These are phyloP conservation scores for Allomyces arbusculus DNA, from an alignment of 192 early-diverging fungal species.

Conservation along the genomic window DNA sequence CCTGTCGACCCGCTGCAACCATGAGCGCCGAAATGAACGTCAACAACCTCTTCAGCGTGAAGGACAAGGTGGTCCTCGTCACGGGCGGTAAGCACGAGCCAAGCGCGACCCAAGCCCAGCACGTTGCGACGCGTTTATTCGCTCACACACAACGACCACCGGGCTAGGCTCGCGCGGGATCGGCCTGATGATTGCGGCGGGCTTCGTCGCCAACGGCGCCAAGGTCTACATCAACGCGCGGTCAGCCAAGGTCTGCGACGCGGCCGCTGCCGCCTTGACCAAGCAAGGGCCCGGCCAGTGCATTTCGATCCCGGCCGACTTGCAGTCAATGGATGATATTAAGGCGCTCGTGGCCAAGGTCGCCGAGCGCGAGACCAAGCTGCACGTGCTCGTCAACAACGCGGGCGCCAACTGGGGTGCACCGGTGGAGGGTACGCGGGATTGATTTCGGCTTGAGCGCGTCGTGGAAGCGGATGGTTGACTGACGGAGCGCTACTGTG, in stretches of 20 bases:
- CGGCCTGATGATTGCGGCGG: slow-evolving; percentile 32
- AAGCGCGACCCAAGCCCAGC: background rate
- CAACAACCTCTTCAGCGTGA: slow-evolving; percentile 31
- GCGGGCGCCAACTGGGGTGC: slow-evolving; percentile 41
- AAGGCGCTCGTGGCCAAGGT: slow-evolving; percentile 33
- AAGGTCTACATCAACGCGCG: slow-evolving; percentile 25
- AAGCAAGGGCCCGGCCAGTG: slow-evolving; percentile 46
- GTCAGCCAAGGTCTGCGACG: slow-evolving; percentile 12
- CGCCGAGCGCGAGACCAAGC: slow-evolving; percentile 27
- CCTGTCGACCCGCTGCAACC: no score
- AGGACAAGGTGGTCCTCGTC: slow-evolving; percentile 60
- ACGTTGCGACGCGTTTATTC: background rate
- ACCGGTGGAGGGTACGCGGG: slow-evolving; percentile 9
- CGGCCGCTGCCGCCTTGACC: slow-evolving; percentile 43
- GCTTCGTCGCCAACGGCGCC: slow-evolving; percentile 68
- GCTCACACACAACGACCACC: slow-evolving; percentile 2
- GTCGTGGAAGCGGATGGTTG: no score
- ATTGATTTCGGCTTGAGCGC: no score
- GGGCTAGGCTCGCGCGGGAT: slow-evolving; percentile 7
- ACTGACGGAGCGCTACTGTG: no score
- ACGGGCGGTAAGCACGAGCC: slow-evolving; percentile 42
- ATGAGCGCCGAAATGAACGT: no score
- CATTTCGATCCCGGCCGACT: slow-evolving; percentile 49
- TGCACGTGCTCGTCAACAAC: slow-evolving; percentile 81
- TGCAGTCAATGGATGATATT: slow-evolving; percentile 35